Evolutionary conservation across 83 land plant genomes (phyloP).

Genomic region (Isoetes engelmannii): DNA sequence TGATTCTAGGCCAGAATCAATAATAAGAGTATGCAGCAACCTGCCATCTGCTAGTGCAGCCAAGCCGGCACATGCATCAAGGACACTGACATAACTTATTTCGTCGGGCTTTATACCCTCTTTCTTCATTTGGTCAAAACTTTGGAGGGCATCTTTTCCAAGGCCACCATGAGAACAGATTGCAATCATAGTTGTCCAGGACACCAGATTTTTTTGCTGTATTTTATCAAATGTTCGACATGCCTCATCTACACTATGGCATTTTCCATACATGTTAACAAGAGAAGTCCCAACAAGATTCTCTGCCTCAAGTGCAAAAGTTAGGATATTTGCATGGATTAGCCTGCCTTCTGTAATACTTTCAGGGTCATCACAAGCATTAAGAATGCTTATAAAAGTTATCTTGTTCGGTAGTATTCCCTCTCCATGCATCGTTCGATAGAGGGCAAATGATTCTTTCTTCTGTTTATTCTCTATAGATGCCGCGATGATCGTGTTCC

Average conservation of each 20-base stretch:
- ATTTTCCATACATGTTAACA: constrained; percentile 17
- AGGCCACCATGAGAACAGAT: constrained; percentile 9
- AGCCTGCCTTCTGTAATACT: constrained; percentile 4
- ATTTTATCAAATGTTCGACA: background rate
- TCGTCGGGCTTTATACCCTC: background rate
- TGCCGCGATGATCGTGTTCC: too few species aligned
- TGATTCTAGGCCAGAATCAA: background rate
- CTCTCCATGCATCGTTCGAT: background rate
- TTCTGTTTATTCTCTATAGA: too few species aligned
- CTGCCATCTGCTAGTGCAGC: background rate
- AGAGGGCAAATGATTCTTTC: too few species aligned
- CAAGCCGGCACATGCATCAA: background rate
- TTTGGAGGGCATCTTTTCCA: constrained; percentile 1
- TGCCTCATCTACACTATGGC: constrained; percentile 3
- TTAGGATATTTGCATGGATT: constrained; percentile 14
- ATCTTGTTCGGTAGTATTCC: background rate
- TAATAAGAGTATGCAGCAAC: background rate
- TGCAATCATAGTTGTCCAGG: constrained; percentile 16
- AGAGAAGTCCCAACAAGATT: constrained; percentile 14
- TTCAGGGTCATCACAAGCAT: background rate
- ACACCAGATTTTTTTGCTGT: background rate
- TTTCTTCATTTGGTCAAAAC: background rate
- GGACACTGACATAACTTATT: background rate
- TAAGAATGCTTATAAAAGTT: background rate
- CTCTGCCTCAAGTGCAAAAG: background rate